Conservation (phyloP, 1,284 basidiomycete genomes). For the Boletus semigastroideus region DNA sequence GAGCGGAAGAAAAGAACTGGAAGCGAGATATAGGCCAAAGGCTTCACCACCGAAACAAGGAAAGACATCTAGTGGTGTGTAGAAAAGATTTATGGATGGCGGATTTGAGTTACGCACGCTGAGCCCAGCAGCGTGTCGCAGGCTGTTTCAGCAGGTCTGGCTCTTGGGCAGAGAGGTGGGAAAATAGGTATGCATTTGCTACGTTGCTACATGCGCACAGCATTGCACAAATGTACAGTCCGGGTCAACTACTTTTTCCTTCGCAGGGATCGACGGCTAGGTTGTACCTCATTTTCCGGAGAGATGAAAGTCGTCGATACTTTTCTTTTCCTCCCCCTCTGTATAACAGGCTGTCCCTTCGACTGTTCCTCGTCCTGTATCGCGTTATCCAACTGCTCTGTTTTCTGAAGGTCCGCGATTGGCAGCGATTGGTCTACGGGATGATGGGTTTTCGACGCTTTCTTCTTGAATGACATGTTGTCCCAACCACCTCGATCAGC, state of each 20-base stretch:
- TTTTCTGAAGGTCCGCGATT: constrained; percentile 53
- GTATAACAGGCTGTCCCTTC: constrained; percentile 60
- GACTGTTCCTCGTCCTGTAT: constrained; percentile 63
- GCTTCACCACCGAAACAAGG: constrained; percentile 56
- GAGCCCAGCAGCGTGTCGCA: constrained; percentile 22
- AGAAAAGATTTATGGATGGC: constrained; percentile 14
- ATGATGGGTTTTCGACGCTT: constrained; percentile 69
- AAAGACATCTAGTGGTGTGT: constrained; percentile 51
- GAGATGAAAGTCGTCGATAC: background rate
- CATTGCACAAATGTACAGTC: no score
- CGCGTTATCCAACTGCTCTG: constrained; percentile 69
- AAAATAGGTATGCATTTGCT: constrained; percentile 29
- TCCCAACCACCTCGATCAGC: constrained; percentile 77
- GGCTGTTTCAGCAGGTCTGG: constrained; percentile 3
- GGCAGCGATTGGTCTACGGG: constrained; percentile 59
- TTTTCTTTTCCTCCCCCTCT: constrained; percentile 27
- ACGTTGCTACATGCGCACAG: no score
- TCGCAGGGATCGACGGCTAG: constrained; percentile 26
- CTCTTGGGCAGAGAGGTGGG: constrained; percentile 33
- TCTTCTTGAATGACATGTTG: constrained; percentile 42
- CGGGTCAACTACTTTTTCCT: constrained; percentile 15
- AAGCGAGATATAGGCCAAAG: constrained; percentile 71
- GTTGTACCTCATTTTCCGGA: constrained; percentile 9
- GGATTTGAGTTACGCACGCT: constrained; percentile 22
- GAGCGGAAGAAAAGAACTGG: constrained; percentile 63